Evolutionary conservation across 805 yeast genomes (phyloP).

Genomic region (Cyberlindnera galapagoensis): DNA sequence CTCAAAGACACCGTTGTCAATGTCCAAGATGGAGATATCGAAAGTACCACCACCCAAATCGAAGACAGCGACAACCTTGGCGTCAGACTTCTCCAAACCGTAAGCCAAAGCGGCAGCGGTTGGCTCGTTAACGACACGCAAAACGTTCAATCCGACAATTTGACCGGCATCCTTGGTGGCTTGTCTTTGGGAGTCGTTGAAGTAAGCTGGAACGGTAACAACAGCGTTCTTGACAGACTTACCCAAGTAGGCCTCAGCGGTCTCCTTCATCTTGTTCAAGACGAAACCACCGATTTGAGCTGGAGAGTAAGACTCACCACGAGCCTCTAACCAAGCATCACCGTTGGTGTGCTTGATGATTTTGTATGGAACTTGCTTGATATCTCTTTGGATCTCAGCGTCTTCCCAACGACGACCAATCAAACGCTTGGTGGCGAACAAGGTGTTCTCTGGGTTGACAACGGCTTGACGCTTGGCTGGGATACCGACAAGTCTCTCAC

Average conservation of each 20-base stretch:
- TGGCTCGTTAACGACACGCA: constrained; percentile 76
- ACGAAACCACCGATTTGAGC: constrained; percentile 67
- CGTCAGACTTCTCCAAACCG: constrained; percentile 59
- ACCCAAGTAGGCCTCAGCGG: constrained; percentile 55
- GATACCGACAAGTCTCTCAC: constrained; percentile 53
- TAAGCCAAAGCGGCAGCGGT: constrained; percentile 84
- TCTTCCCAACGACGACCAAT: constrained; percentile 72
- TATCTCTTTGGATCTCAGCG: constrained; percentile 65
- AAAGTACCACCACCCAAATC: constrained; percentile 86
- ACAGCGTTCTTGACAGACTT: constrained; percentile 61
- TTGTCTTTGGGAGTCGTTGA: constrained; percentile 75
- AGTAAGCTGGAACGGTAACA: constrained; percentile 79
- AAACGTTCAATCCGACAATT: constrained; percentile 67
- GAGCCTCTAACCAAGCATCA: constrained; percentile 58
- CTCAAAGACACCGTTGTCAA: constrained; percentile 76
- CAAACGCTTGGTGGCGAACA: constrained; percentile 76
- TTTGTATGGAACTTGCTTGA: constrained; percentile 56
- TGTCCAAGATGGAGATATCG: constrained; percentile 72
- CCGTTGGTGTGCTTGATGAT: constrained; percentile 56
- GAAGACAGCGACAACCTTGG: constrained; percentile 68
- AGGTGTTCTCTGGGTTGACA: constrained; percentile 71
- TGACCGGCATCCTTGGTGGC: constrained; percentile 75
- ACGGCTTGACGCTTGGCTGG: constrained; percentile 78
- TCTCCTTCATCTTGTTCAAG: constrained; percentile 55
- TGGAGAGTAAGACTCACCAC: constrained; percentile 49